These are phyloP conservation scores for Astrothelium subdiscretum DNA, from an alignment of 495 filamentous ascomycete species.

Conservation along the genomic window DNA sequence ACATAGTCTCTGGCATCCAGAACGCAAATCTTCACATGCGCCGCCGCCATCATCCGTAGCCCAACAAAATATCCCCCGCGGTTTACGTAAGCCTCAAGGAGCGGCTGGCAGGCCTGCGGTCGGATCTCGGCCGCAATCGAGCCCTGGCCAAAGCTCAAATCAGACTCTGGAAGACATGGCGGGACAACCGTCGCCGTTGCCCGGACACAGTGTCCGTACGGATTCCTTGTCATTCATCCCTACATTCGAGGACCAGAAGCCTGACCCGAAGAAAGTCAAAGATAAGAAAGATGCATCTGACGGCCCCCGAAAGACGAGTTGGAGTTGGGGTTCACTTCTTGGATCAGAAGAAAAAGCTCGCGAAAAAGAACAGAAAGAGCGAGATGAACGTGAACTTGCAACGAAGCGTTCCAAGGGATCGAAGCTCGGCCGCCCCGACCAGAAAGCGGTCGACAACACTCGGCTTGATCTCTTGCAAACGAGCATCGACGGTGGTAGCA, in stretches of 20 bases:
- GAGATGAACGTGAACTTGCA: conserved; percentile 36
- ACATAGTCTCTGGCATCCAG: conserved; percentile 18
- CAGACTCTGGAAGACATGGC: conserved; percentile 50
- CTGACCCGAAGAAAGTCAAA: conserved; percentile 47
- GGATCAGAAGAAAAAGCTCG: conserved; percentile 55
- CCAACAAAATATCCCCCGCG: neutral
- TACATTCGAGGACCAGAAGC: conserved; percentile 57
- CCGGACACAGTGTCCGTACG: conserved; percentile 60
- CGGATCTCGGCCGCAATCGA: neutral
- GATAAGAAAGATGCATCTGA: conserved; percentile 46
- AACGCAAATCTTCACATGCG: conserved; percentile 28
- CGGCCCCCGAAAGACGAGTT: conserved; percentile 63
- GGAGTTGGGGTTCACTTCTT: conserved; percentile 54
- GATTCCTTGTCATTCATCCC: conserved; percentile 78
- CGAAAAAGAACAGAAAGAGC: conserved; percentile 45
- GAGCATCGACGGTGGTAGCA: conserved; percentile 51
- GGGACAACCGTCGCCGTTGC: conserved; percentile 51
- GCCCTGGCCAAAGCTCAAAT: conserved; percentile 14
- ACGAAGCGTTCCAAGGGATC: conserved; percentile 26
- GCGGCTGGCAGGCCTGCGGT: neutral
- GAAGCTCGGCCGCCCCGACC: conserved; percentile 27
- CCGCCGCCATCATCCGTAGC: conserved; percentile 5
- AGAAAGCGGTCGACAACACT: conserved; percentile 60
- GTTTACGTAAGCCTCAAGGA: neutral
- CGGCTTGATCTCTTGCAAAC: conserved; percentile 71